Evolutionary conservation across 257 asterid genomes (phyloP), one percentile per base, ranked within the genome.

Genomic region (Orobanche coerulescens): DNA sequence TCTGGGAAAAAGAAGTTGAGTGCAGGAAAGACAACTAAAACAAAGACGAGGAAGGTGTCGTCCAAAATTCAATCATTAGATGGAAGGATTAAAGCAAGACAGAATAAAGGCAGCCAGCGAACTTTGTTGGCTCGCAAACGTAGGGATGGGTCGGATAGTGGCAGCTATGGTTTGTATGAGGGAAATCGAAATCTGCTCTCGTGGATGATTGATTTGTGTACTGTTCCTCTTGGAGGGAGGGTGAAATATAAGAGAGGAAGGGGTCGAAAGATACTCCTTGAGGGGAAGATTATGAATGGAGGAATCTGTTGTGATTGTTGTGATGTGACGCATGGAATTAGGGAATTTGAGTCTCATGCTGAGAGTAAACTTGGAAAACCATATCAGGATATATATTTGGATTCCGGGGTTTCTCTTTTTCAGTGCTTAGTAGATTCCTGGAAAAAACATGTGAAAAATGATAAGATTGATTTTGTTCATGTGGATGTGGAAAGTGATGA

Each of bases 271-370:
- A 47, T 50, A 48, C 23, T 75, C 55, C 85, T 62, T 46, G 83
- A 70, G 66, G 97, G 99, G 49, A 86, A 58, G 78, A 75, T 89
- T 57, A 72, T 71, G 28, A 78, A 75, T 64, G 95, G 80, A 69
- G 99, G 99, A 61, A 86, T 93, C 64, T 68, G 75, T 52, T 93
- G 99, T 64, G 84, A 73, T 13, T 89, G 97, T 73, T 93, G 99
- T 75, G 69, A 74, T 76, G 51, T 53, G 39, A 65, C 73, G 13
- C 68, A 84, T 42, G 73, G 79, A 14, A 53, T 75, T 65, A 26
- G 43, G 51, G 89, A 66, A 62, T 93, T 89, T 76, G 91, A 79
- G 77, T 75, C 75, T 57, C 99, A 93, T 77, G 88, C 91, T 36
- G 84, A 81, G 73, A 69, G 79, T 70, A 65, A 64, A 48, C 67